A percentile compares a stretch with the other conserved stretches of the same genome.
Conservation (phyloP, 768 basidiomycete genomes). For the Hydnomerulius pinastri region DNA sequence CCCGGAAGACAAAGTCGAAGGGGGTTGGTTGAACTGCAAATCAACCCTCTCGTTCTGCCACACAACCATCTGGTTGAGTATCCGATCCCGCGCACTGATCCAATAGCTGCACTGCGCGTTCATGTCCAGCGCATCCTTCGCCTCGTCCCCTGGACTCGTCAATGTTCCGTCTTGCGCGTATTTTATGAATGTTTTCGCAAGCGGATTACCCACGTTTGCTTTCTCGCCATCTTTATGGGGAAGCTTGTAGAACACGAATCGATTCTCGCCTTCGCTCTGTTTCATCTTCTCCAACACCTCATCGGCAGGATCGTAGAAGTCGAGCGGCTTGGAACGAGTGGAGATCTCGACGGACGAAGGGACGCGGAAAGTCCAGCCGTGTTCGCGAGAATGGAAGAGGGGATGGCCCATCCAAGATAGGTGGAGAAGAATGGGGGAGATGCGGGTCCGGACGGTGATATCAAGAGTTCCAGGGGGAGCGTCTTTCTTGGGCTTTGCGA, state of each 20-base stretch:
- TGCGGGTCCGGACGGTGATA: conserved; percentile 78
- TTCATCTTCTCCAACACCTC: conserved; percentile 50
- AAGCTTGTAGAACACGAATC: conserved; percentile 81
- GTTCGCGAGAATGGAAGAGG: conserved; percentile 79
- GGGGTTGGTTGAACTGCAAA: conserved; percentile 49
- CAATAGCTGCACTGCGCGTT: conserved; percentile 97
- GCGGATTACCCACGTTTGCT: conserved; percentile 93
- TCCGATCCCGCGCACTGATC: conserved; percentile 92
- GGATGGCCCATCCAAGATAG: conserved; percentile 89
- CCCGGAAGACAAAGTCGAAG: conserved; percentile 7
- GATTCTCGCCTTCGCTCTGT: conserved; percentile 37
- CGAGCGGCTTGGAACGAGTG: conserved; percentile 47
- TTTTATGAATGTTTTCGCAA: conserved; percentile 87
- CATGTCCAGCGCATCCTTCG: conserved; percentile 84
- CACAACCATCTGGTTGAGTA: conserved; percentile 90
- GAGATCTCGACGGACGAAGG: conserved; percentile 45
- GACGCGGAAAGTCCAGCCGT: conserved; percentile 92
- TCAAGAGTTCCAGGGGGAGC: conserved; percentile 73
- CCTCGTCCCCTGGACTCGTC: conserved; percentile 78
- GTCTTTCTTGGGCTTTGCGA: conserved; percentile 71
- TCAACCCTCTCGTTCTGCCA: conserved; percentile 61
- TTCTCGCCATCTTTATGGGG: conserved; percentile 96
- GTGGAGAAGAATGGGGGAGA: conserved; percentile 82
- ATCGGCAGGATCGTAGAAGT: conserved; percentile 68
- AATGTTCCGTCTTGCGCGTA: conserved; percentile 86